phyloP scores from a whole-genome alignment of 106 monocot species.

The Posidonia australis region DNA sequence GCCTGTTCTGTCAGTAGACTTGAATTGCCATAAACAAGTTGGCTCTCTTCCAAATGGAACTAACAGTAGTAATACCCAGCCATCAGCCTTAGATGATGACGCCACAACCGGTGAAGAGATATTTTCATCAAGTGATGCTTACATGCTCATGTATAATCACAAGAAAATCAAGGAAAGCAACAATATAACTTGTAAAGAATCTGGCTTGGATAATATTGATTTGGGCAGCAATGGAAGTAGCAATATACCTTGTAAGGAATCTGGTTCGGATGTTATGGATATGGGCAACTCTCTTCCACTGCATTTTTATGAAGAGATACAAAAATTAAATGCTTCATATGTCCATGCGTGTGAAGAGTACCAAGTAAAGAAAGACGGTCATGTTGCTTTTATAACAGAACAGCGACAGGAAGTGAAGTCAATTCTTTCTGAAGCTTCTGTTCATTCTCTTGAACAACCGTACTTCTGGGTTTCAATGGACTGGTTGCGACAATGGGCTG shows the following conservation, averaged over 20 bases:
- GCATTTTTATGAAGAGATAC: conserved; percentile 54
- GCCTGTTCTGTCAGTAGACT: conserved; percentile 9
- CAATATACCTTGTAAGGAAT: not conserved
- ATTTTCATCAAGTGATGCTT: conserved; percentile 91
- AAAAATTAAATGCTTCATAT: conserved; percentile 50
- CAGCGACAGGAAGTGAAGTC: conserved; percentile 65
- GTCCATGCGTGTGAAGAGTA: conserved; percentile 57
- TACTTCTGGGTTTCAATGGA: conserved; percentile 90
- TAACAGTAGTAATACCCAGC: conserved; percentile 3
- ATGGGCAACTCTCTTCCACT: conserved; percentile 32
- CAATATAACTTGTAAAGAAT: not conserved
- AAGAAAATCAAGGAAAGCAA: conserved; percentile 13
- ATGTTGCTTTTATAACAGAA: conserved; percentile 50
- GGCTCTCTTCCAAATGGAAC: conserved; percentile 29
- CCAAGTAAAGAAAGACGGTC: conserved; percentile 49
- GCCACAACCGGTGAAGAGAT: conserved; percentile 27
- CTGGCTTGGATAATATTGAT: conserved; percentile 4
- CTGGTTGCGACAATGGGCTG: conserved; percentile 93
- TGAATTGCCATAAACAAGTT: conserved; percentile 4
- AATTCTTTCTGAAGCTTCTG: conserved; percentile 71
- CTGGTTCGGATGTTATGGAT: conserved; percentile 5
- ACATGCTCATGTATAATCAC: conserved; percentile 89
- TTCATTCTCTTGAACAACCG: conserved; percentile 36
- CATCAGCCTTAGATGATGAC: not conserved
- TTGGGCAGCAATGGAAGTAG: not conserved